Conservation (phyloP, 73 alveolate species). For the Paramecium octaurelia region DNA sequence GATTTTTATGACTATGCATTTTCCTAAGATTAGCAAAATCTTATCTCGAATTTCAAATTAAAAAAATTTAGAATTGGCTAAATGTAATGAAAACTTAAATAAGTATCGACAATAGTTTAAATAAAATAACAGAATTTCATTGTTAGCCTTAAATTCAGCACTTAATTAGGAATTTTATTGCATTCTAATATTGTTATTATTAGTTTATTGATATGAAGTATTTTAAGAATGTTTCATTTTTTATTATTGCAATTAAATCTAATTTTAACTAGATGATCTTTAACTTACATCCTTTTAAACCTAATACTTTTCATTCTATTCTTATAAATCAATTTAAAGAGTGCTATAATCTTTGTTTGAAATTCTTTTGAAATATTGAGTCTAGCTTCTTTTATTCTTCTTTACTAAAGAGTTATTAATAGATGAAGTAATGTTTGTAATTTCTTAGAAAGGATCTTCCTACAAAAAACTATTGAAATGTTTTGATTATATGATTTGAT, state of each 20-base stretch:
- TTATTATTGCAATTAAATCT: background rate
- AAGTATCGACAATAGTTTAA: slow-evolving; percentile 4
- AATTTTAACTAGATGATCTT: slow-evolving; percentile 12
- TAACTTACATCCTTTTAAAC: background rate
- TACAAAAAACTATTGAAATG: background rate
- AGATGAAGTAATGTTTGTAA: background rate
- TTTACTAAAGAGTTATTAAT: background rate
- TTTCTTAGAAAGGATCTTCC: background rate
- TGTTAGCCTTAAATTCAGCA: background rate
- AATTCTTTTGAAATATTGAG: background rate
- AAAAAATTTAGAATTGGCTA: background rate
- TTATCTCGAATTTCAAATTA: background rate
- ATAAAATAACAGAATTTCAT: background rate
- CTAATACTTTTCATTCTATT: background rate
- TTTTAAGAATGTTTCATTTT: background rate
- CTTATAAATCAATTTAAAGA: background rate
- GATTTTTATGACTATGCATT: background rate
- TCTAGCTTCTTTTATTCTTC: background rate
- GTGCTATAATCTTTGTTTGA: background rate
- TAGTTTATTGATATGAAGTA: too few species aligned
- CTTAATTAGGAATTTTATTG: background rate
- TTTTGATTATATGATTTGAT: background rate
- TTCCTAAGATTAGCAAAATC: background rate
- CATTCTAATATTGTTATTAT: too few species aligned
- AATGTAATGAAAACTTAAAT: background rate